Evolutionary conservation across 2,329 filamentous ascomycete genomes (phyloP).

Genomic region (Fusarium sp.): DNA sequence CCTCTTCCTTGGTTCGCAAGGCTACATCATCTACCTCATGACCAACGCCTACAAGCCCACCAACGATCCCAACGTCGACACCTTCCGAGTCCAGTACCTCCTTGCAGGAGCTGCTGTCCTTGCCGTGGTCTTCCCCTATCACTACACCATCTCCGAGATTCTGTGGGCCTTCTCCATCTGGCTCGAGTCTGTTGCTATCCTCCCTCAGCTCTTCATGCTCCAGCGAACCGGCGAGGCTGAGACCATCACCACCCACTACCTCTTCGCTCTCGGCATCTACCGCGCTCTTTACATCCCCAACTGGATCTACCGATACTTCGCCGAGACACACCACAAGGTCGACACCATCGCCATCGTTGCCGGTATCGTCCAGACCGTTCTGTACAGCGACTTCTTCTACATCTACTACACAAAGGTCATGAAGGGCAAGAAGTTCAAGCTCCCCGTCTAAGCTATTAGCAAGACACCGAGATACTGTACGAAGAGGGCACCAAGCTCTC

Average conservation of each 20-base stretch:
- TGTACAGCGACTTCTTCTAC: constrained; percentile 99
- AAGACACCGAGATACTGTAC: constrained; percentile 16
- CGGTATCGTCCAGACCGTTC: constrained; percentile 89
- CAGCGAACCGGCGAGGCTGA: constrained; percentile 98
- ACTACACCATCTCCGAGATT: constrained; percentile 86
- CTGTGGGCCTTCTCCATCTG: constrained; percentile 98
- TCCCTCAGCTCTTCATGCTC: constrained; percentile 98
- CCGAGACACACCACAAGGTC: constrained; percentile 75
- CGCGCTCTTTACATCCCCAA: constrained; percentile 97
- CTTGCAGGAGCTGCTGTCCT: constrained; percentile 83
- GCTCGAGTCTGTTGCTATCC: constrained; percentile 95
- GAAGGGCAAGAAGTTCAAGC: constrained; percentile 89
- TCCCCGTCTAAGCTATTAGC: constrained; percentile 72
- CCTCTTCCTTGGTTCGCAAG: constrained; percentile 88
- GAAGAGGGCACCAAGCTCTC: constrained; percentile 19
- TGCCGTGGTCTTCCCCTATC: constrained; percentile 85
- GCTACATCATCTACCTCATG: constrained; percentile 98
- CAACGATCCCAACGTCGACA: constrained; percentile 96
- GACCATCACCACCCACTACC: constrained; percentile 98
- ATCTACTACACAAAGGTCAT: constrained; percentile 98
- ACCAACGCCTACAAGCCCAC: constrained; percentile 97
- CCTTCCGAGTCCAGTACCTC: constrained; percentile 96
- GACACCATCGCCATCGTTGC: constrained; percentile 91
- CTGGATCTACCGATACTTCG: constrained; percentile 92
- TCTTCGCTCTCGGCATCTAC: constrained; percentile 93